Evolutionary conservation across 2,329 filamentous ascomycete genomes (phyloP), one percentile per base, ranked within the genome.

Genomic region (Colletotrichum sp.): DNA sequence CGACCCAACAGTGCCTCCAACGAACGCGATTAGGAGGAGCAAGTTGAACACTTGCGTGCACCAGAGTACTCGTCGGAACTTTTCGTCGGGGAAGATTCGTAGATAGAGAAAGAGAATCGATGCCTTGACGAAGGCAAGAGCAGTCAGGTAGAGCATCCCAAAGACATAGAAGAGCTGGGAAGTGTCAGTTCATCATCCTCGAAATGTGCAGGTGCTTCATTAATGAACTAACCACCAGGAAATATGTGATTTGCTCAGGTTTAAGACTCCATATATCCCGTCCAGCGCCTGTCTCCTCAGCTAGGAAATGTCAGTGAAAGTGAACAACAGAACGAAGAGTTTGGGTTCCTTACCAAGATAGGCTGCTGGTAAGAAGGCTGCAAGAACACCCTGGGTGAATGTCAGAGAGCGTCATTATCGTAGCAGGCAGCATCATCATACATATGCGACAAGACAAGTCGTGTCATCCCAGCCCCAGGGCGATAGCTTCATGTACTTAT

Each of bases 51-150:
- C 13, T 21, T 76, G 59, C 3, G 81, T 78, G n/a, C 59, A 79
- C 75, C 78, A 80, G 4, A 82, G 72, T 3, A 79, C 13, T 61
- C 70, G 76, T 13, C 79, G 80, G 26, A 85, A 81, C 2, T 10
- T 68, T 7, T 68, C 76, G 12, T 78, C 78, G 4, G 83, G 83
- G 43, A 86, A 86, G 52, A 86, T 82, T 5, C 82, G 81, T 6
- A 82, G 80, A 74, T 85, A 86, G 69, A 86, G 81, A 57, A 83
- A 79, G 5, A 86, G 79, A 39, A 86, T 80, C 7, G 84, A 81
- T 16, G 84, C 74, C 73, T 86, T 85, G 21, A 82, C 80, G 34
- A 86, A 72, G 12, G 79, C 79, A 43, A 87, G 30, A 52, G 82
- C 83, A 5, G 57, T 80, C n/a, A 83, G 61, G 61, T 85, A 85